A percentile compares a stretch with the other conserved stretches of the same genome.
Conservation (phyloP, 208 protist genomes). For the Trypanosoma melophagium region DNA sequence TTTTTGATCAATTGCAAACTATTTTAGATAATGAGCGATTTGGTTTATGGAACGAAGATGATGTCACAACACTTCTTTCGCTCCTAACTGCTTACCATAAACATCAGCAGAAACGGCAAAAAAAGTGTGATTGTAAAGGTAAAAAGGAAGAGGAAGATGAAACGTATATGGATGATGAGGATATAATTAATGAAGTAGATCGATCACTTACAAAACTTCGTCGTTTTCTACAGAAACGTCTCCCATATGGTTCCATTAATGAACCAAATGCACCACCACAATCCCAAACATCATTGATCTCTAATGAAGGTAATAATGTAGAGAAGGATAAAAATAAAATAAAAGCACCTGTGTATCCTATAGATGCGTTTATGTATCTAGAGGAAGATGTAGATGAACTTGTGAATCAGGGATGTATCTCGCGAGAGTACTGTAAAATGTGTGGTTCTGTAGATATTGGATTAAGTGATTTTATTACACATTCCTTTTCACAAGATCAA, state of each 20-base stretch:
- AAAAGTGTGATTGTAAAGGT: not conserved
- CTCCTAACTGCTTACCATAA: conserved; percentile 17
- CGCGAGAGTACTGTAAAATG: conserved; percentile 63
- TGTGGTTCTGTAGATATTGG: conserved; percentile 67
- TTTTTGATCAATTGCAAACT: conserved; percentile 27
- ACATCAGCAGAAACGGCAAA: not conserved
- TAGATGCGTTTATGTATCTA: conserved; percentile 79
- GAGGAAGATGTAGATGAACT: conserved; percentile 73
- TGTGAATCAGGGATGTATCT: conserved; percentile 35
- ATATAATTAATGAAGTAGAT: conserved; percentile 48
- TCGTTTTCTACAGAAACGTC: conserved; percentile 38
- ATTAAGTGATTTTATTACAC: conserved; percentile 73
- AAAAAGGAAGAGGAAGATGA: conserved; percentile 34
- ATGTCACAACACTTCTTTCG: conserved; percentile 15
- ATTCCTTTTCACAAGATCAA: conserved; percentile 83
- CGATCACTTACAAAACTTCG: conserved; percentile 46
- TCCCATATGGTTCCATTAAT: conserved; percentile 42
- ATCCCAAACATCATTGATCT: no score
- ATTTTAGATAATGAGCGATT: conserved; percentile 19
- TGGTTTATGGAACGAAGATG: conserved; percentile 11
- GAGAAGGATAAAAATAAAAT: conserved; percentile 2
- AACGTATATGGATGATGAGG: conserved; percentile 17
- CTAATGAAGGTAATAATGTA: no score
- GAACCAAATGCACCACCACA: conserved; percentile 37
- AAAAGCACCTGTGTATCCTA: conserved; percentile 45